A percentile compares a stretch with the other conserved stretches of the same genome.
These are phyloP conservation scores for Alternaria infectoria DNA, from an alignment of 2,329 filamentous ascomycete species.

Conservation along the genomic window DNA sequence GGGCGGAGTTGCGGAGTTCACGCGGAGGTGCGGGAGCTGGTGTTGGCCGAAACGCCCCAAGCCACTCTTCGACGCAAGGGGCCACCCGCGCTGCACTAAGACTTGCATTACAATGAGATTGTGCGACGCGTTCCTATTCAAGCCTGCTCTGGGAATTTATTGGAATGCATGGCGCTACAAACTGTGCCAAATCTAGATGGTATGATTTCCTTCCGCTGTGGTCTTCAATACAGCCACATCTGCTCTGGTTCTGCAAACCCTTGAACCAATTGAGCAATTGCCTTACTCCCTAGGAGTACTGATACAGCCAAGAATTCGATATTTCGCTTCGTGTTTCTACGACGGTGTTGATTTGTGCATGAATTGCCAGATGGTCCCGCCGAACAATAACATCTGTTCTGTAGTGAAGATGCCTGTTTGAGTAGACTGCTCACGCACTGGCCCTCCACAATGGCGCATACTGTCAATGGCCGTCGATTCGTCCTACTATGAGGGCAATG, in stretches of 20 bases:
- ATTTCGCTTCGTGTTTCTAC: not conserved
- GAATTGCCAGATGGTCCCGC: not conserved
- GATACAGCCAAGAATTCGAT: not conserved
- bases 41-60: slow-evolving; percentile 39
- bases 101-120: slow-evolving; percentile 32
- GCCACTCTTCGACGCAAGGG: slow-evolving; percentile 32
- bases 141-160: slow-evolving; percentile 19
- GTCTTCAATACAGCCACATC: not conserved
- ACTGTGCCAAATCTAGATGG: slow-evolving; percentile 1
- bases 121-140: slow-evolving; percentile 34
- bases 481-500: slow-evolving; percentile 37
- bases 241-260: not conserved
- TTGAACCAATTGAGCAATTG: not conserved
- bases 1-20: slow-evolving; percentile 29
- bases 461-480: not conserved
- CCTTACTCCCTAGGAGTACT: not conserved
- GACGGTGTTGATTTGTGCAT: not conserved
- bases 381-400: not conserved
- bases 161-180: not conserved
- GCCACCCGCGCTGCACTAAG: slow-evolving; percentile 1
- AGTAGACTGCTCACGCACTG: not conserved
- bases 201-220: not conserved
- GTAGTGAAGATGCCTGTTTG: not conserved
- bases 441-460: not conserved
- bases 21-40: slow-evolving; percentile 35